These are phyloP conservation scores for Ampelocalamus luodianensis DNA, from an alignment of 176 grass and related monocot genomes.

Conservation along the genomic window DNA sequence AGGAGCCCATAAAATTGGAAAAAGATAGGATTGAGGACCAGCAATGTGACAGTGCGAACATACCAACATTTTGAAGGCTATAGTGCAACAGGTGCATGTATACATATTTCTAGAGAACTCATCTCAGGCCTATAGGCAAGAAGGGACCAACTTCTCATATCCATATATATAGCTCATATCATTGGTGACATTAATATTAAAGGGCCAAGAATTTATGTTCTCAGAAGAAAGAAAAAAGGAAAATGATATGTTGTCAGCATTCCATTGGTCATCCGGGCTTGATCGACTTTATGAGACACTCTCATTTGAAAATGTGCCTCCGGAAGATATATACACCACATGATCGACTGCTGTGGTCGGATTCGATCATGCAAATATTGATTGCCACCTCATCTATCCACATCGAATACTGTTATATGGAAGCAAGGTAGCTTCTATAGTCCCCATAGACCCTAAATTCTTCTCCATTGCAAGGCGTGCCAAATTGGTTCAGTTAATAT, in stretches of 20 bases:
- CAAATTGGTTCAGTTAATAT: constrained; percentile 9
- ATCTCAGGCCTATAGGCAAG: neutral
- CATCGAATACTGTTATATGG: constrained; percentile 39
- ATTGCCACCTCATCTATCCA: constrained; percentile 38
- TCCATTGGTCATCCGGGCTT: constrained; percentile 24
- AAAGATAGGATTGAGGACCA: constrained; percentile 11
- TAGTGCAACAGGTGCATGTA: constrained; percentile 29
- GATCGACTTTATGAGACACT: constrained; percentile 46
- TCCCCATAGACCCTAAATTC: constrained; percentile 10
- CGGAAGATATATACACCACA: neutral
- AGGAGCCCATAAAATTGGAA: neutral
- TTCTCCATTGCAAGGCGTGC: constrained; percentile 45
- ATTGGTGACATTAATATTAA: constrained; percentile 29
- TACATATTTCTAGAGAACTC: constrained; percentile 42
- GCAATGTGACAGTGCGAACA: neutral
- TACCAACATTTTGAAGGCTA: neutral
- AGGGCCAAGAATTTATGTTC: constrained; percentile 13
- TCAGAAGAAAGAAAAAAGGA: neutral
- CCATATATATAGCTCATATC: constrained; percentile 18
- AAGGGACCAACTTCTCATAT: neutral
- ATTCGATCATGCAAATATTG: constrained; percentile 27
- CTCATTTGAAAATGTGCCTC: constrained; percentile 43
- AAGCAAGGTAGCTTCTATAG: constrained; percentile 26
- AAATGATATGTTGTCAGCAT: constrained; percentile 23
- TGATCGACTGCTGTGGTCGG: constrained; percentile 32